Conservation (phyloP, 257 asterid species). For the Solanum tarapatanum region DNA sequence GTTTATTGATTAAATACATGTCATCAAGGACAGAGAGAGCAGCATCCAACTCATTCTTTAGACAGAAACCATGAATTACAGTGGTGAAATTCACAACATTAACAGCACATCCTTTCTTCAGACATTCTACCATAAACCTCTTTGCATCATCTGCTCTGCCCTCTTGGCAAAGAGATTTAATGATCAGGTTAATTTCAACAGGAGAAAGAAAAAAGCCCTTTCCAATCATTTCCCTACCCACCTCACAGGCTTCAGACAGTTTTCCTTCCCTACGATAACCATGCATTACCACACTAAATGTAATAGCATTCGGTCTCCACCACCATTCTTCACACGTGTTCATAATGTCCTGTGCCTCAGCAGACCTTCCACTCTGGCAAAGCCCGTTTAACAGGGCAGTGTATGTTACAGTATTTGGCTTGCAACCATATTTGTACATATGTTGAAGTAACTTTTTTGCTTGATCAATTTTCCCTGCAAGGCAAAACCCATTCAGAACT, state of each 20-base stretch:
- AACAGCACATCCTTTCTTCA: conserved; percentile 69
- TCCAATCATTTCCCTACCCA: conserved; percentile 59
- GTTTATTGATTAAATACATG: conserved; percentile 78
- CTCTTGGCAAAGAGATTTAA: conserved; percentile 53
- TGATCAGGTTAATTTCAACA: conserved; percentile 72
- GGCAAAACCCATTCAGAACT: conserved; percentile 64
- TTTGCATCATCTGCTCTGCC: conserved; percentile 48
- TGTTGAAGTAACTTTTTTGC: conserved; percentile 68
- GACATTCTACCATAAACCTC: conserved; percentile 66
- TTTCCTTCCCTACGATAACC: conserved; percentile 92
- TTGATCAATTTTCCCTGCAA: conserved; percentile 45
- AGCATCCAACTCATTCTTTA: conserved; percentile 51
- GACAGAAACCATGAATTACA: conserved; percentile 82
- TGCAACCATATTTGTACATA: conserved; percentile 78
- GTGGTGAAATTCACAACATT: conserved; percentile 81
- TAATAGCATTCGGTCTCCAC: conserved; percentile 85
- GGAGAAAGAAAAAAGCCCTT: conserved; percentile 72
- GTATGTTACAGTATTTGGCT: conserved; percentile 75
- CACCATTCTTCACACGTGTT: conserved; percentile 57
- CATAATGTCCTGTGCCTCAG: conserved; percentile 84
- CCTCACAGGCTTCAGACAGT: conserved; percentile 61
- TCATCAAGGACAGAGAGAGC: conserved; percentile 93
- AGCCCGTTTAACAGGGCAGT: conserved; percentile 78
- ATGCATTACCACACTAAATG: conserved; percentile 74
- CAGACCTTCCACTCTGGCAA: conserved; percentile 56